A percentile compares a stretch with the other conserved stretches of the same genome.
Conservation (phyloP, 352 stramenopile species). For the Ophiocytium majus region DNA sequence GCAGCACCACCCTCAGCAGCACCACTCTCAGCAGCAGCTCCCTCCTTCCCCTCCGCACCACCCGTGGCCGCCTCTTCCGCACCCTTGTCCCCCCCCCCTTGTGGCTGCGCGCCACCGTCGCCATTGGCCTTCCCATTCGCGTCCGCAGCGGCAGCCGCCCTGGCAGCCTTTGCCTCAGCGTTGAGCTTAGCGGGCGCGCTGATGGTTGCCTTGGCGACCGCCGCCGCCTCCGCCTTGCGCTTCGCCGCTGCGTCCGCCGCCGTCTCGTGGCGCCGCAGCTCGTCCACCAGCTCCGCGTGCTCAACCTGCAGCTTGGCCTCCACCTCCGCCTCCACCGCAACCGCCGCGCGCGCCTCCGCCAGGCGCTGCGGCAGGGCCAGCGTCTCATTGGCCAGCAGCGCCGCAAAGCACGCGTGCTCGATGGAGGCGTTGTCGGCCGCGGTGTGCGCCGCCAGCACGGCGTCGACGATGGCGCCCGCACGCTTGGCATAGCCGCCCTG, state of each 20-base stretch:
- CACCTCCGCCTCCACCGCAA: constrained; percentile 24
- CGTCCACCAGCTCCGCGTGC: neutral
- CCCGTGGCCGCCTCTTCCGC: too few species aligned
- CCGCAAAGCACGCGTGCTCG: constrained; percentile 27
- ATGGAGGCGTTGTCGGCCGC: constrained; percentile 32
- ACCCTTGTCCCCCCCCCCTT: too few species aligned
- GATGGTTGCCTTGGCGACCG: neutral
- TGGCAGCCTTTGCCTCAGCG: too few species aligned
- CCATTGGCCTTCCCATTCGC: neutral
- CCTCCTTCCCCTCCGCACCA: neutral
- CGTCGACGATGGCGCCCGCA: constrained; percentile 21
- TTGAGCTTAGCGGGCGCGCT: neutral
- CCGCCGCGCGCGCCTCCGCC: constrained; percentile 26
- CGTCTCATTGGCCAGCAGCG: constrained; percentile 32
- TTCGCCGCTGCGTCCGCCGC: neutral
- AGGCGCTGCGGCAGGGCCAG: constrained; percentile 27
- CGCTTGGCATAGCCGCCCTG: constrained; percentile 54
- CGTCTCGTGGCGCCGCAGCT: neutral
- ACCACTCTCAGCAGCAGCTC: neutral
- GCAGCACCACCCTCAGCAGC: neutral
- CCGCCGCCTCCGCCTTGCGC: neutral
- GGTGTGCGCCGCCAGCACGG: constrained; percentile 16
- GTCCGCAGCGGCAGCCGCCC: neutral
- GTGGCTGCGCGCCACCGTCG: too few species aligned
- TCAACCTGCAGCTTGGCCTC: constrained; percentile 39